Base-by-base conservation (phyloP, 1,284 basidiomycete genomes). In the Exsudoporus floridanus region DNA sequence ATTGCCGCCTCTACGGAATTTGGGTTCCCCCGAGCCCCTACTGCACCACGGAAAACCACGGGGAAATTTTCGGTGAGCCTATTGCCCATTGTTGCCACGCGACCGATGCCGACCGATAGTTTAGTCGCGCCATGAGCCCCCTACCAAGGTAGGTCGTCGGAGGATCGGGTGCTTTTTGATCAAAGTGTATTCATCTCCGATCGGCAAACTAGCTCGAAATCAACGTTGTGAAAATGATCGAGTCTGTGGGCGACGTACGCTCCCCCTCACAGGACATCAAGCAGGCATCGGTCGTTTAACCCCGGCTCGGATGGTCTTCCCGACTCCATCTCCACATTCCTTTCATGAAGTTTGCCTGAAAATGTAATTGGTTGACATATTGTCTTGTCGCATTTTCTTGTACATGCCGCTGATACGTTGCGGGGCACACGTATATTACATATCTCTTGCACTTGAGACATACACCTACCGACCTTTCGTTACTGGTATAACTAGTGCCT, bases 21-120 rank as follows among this genome's bases (percentile, higher is more conserved):
- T 16, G 59, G 69, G n/a, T 59, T 70, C 39, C 72, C 67, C 9
- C 61, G 62, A 28, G 58, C 60, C 23, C 46, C 62, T 37, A 60
- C 41, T 18, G 30, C 44, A n/a, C 57, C 60, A n/a, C 47, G 50
- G 36, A 55, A 48, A 52, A 34, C 49, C 49, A 28, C 36, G n/a
- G 53, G 40, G 4, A 55, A 39, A 18, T 36, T 38, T 25, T 28
- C 46, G 27, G 67, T 65, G 47, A 52, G 64, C 54, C 6, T 2
- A 23, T 25, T 36, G 18, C 10, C n/a, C 10, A 3, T 13, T 40
- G 7, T 36, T 35, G 8, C 23, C 33, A 28, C 35, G 16, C 1
- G 1, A 8, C 18, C n/a, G 33, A 47, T 36, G 18, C 21, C 0
- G 2, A 53, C 50, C 7, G 4, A 23, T 42, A 35, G 25, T 31